Evolutionary conservation across 768 basidiomycete species (phyloP), one percentile per base, ranked within the genome.

Genomic region (Suillus subaureus): DNA sequence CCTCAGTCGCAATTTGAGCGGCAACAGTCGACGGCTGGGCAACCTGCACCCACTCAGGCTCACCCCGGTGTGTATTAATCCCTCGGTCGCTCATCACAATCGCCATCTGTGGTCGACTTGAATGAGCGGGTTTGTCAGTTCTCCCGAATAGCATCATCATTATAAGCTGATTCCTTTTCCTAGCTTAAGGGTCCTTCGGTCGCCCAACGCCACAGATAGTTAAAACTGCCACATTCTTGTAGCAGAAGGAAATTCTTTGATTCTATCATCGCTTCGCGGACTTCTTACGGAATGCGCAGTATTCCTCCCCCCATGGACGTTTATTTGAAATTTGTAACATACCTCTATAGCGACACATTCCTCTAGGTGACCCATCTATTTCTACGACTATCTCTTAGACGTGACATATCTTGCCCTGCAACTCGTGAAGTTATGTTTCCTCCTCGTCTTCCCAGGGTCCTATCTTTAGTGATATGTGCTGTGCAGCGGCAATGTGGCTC

Each of bases 31-130:
- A 43, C 63, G 42, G 61, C 82, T 51, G 76, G 79, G 57, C 74
- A 75, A 57, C 83, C 84, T 4, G 69, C 75, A 51, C 76, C 70
- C 45, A 77, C 70, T 31, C 82, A 84, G 70, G 68, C 79, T 66
- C 85, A 84, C 75, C 80, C 83, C 68, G 84, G 83, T 85, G 76
- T 79, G 80, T 84, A 67, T 62, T 73, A 66, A 71, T 6, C 33
- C n/a, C 11, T 47, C 6, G 28, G 33, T 26, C 28, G 51, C 51
- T 42, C 56, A n/a, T 52, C 33, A 40, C 56, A 40, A 21, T 66
- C 31, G 43, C 63, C 52, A 57, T 64, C 6, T 35, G 37, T 45
- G 49, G 18, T 40, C 55, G 37, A 64, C 31, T 39, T 45, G 37
- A 64, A 49, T 45, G 63, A 60, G 43, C 52, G 35, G 28, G 62